phyloP scores from a whole-genome alignment of 345 rosid genomes.

The Lumnitzera littorea region DNA sequence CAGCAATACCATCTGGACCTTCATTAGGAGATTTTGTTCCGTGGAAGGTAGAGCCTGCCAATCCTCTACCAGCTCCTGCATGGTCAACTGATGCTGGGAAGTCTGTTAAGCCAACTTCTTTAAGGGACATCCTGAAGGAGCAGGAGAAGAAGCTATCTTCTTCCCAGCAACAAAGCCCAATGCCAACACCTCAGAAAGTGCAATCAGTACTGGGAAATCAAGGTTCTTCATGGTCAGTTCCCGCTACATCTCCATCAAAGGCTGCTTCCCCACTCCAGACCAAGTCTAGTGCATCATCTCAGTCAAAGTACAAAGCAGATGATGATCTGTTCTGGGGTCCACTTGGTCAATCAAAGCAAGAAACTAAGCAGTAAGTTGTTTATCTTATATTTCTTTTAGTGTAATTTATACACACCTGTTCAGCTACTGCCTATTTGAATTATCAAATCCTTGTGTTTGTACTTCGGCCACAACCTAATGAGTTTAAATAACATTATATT shows the following conservation, averaged over 20 bases:
- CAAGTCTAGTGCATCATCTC: conserved; percentile 45
- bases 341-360: conserved; percentile 65
- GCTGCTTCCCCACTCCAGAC: conserved; percentile 48
- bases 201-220: conserved; percentile 42
- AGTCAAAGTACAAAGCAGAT: conserved; percentile 59
- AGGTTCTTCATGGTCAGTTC: conserved; percentile 46
- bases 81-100: conserved; percentile 80
- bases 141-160: conserved; percentile 64
- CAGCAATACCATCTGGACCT: conserved; percentile 82
- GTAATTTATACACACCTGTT: background rate
- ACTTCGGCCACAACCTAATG: too few relatives aligned
- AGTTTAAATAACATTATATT: too few relatives aligned
- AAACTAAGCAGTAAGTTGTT: conserved; percentile 55
- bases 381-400: background rate
- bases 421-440: background rate
- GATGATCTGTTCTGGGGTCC: conserved; percentile 99
- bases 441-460: background rate
- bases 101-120: conserved; percentile 53
- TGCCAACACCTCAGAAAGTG: conserved; percentile 43
- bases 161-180: conserved; percentile 38
- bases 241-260: conserved; percentile 57
- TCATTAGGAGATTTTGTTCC: conserved; percentile 95
- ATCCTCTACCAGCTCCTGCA: conserved; percentile 60
- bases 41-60: conserved; percentile 68
- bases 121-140: conserved; percentile 89